A percentile compares a stretch with the other conserved stretches of the same genome.
Conservation (phyloP, 768 basidiomycete species). For the Kwoniella botswanensis region DNA sequence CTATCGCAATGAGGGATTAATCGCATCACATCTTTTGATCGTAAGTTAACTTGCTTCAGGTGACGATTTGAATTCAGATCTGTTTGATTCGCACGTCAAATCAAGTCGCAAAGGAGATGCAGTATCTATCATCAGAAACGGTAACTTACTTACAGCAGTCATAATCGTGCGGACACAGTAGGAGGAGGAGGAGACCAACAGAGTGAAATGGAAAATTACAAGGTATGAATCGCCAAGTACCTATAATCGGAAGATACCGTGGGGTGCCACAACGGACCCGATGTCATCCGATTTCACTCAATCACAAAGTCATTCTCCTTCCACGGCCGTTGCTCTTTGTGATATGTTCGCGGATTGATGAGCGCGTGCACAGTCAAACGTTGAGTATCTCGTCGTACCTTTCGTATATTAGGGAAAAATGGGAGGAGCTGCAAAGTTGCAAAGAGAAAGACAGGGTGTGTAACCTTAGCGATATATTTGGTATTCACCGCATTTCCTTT, state of each 20-base stretch:
- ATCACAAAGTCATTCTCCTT: neutral
- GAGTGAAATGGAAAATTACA: neutral
- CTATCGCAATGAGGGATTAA: slow-evolving; percentile 15
- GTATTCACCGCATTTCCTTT: neutral
- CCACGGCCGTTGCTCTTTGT: neutral
- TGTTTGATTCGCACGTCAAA: neutral
- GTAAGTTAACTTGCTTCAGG: neutral
- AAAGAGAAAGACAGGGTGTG: neutral
- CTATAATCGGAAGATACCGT: slow-evolving; percentile 10
- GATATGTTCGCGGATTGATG: neutral
- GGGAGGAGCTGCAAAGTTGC: neutral
- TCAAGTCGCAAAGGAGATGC: neutral
- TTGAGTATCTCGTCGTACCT: neutral
- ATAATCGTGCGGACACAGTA: neutral
- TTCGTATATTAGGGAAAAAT: neutral
- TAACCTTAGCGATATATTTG: neutral
- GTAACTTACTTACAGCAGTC: neutral
- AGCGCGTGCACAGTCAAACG: neutral
- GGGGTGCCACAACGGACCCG: neutral
- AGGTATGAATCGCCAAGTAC: neutral
- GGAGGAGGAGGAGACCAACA: neutral
- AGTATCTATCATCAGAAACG: slow-evolving; percentile 1
- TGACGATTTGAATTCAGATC: neutral
- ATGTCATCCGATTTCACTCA: slow-evolving; percentile 10
- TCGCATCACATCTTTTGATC: slow-evolving; percentile 8